These are phyloP conservation scores for Pleurotus pulmonarius DNA, from an alignment of 768 basidiomycete genomes.

Conservation along the genomic window DNA sequence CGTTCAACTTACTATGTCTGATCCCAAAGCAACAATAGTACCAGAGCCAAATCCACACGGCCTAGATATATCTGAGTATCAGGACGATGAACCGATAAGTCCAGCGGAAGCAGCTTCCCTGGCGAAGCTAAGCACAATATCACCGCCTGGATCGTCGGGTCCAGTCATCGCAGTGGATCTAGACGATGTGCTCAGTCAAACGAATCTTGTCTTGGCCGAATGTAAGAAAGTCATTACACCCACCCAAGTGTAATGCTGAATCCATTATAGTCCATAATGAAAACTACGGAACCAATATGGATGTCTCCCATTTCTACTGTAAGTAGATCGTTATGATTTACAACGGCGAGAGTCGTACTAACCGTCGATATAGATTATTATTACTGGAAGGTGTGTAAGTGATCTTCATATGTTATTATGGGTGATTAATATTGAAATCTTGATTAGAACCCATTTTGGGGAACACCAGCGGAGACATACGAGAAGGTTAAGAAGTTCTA, in stretches of 20 bases:
- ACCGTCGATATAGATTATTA: conserved; percentile 51
- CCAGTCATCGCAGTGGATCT: conserved; percentile 61
- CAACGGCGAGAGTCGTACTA: not conserved
- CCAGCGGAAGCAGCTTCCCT: not conserved
- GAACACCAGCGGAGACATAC: conserved; percentile 52
- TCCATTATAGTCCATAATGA: conserved; percentile 60
- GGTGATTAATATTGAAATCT: not conserved
- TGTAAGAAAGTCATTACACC: conserved; percentile 37
- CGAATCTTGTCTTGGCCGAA: conserved; percentile 52
- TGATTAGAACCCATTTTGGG: conserved; percentile 57
- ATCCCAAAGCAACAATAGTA: too few relatives aligned
- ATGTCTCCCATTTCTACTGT: conserved; percentile 59
- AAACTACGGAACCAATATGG: conserved; percentile 53
- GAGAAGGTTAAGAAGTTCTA: conserved; percentile 60
- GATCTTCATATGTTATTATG: not conserved
- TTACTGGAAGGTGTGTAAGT: conserved; percentile 63
- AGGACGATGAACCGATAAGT: not conserved
- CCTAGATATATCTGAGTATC: conserved; percentile 2
- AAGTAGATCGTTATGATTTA: conserved; percentile 18
- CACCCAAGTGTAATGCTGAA: not conserved
- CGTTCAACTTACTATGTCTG: too few relatives aligned
- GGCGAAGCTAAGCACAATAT: conserved; percentile 10
- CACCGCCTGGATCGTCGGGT: conserved; percentile 19
- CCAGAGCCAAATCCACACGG: not conserved
- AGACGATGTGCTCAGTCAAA: conserved; percentile 65